Conservation (phyloP, 768 basidiomycete genomes). For the Boletus pseudo-olivaceus region DNA sequence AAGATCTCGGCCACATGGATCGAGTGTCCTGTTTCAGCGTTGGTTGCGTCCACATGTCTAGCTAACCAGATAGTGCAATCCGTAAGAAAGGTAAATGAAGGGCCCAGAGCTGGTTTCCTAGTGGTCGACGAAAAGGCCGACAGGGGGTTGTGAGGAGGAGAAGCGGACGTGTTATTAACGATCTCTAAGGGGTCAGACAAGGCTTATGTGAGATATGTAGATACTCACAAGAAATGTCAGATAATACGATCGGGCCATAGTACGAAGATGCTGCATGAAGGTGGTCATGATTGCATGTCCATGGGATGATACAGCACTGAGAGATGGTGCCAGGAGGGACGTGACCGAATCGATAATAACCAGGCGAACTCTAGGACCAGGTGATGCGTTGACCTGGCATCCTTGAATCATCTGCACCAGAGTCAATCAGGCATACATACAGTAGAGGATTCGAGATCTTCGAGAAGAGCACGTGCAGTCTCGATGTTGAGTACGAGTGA, state of each 20-base stretch:
- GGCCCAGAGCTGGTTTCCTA: slow-evolving; percentile 70
- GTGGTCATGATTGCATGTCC: slow-evolving; percentile 73
- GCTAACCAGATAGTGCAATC: slow-evolving; percentile 76
- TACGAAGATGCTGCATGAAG: slow-evolving; percentile 63
- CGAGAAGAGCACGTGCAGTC: slow-evolving; percentile 47
- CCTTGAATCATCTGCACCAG: slow-evolving; percentile 2
- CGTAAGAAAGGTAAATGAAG: slow-evolving; percentile 68
- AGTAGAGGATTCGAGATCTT: slow-evolving; percentile 34
- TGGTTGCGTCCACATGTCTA: slow-evolving; percentile 13
- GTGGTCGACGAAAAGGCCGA: slow-evolving; percentile 35
- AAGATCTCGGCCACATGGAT: slow-evolving; percentile 40
- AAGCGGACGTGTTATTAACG: slow-evolving; percentile 52
- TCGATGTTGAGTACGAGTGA: slow-evolving; percentile 59
- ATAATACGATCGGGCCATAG: slow-evolving; percentile 41
- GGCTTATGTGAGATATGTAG: neutral
- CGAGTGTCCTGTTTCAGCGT: slow-evolving; percentile 17
- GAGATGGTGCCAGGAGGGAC: slow-evolving; percentile 55
- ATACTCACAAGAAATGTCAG: slow-evolving; percentile 53
- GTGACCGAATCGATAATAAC: slow-evolving; percentile 68
- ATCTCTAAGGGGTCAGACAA: slow-evolving; percentile 39
- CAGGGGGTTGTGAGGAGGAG: slow-evolving; percentile 29
- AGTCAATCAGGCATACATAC: slow-evolving; percentile 18
- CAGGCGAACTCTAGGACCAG: slow-evolving; percentile 33
- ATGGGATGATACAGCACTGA: slow-evolving; percentile 65
- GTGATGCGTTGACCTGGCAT: slow-evolving; percentile 8